Evolutionary conservation across 2,329 filamentous ascomycete genomes (phyloP).

Genomic region (Colletotrichum aenigma): DNA sequence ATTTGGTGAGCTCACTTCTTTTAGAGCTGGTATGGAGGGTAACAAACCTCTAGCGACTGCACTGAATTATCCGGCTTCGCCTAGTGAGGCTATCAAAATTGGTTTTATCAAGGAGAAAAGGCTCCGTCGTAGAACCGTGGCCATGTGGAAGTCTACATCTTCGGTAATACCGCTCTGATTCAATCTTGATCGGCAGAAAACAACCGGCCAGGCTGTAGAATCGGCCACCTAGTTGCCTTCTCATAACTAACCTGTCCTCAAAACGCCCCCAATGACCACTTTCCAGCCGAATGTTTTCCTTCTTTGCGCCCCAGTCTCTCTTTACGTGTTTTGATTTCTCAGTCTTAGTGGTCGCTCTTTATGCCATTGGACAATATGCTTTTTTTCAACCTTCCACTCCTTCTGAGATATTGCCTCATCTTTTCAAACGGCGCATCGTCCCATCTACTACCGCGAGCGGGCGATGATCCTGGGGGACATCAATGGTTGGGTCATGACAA

Average conservation of each 20-base stretch:
- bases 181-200: not conserved
- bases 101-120: not conserved
- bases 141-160: not conserved
- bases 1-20: not conserved
- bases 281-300: rapidly evolving
- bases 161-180: not conserved
- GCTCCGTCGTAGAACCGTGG: not conserved
- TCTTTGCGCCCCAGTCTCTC: not conserved
- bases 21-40: not conserved
- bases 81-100: not conserved
- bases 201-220: not conserved
- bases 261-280: not conserved
- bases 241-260: not conserved
- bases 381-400: not conserved
- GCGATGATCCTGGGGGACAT: not conserved
- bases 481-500: not conserved
- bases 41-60: rapidly evolving
- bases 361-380: not conserved
- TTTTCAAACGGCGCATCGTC: not conserved
- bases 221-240: not conserved
- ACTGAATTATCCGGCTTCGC: not conserved
- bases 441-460: not conserved
- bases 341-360: not conserved
- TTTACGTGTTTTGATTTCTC: rapidly evolving
- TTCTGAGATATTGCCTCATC: not conserved